phyloP scores from a whole-genome alignment of 176 grass and related monocot species.

The Saccharum spontaneum region DNA sequence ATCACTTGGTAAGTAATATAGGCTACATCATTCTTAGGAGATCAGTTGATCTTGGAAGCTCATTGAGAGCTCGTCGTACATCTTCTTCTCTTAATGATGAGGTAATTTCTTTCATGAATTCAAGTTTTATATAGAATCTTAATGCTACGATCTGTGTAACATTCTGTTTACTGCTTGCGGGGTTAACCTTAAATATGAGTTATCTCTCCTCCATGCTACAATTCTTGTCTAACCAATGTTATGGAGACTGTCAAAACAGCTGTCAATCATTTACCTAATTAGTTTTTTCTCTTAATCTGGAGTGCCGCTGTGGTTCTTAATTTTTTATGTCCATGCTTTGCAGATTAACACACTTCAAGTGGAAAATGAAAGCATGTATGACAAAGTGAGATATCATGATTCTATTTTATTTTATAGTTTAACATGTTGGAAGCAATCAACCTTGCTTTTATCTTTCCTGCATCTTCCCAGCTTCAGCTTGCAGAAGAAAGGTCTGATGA shows the following conservation, averaged over 20 bases:
- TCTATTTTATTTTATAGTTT: slow-evolving; percentile 28
- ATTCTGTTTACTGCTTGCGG: slow-evolving; percentile 11
- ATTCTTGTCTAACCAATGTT: slow-evolving; percentile 27
- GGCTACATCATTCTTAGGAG: slow-evolving; percentile 60
- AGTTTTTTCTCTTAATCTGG: slow-evolving; percentile 10
- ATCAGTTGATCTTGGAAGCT: slow-evolving; percentile 89
- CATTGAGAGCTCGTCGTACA: slow-evolving; percentile 55
- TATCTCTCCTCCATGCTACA: background rate
- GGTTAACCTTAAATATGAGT: slow-evolving; percentile 6
- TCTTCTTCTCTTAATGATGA: slow-evolving; percentile 78
- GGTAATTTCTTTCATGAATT: slow-evolving; percentile 53
- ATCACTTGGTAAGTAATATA: slow-evolving; percentile 46
- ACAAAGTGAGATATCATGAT: slow-evolving; percentile 59
- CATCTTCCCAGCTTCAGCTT: slow-evolving; percentile 55
- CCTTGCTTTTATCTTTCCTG: slow-evolving; percentile 42
- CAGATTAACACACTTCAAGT: slow-evolving; percentile 78
- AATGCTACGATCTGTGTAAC: slow-evolving; percentile 7
- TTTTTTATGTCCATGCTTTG: slow-evolving; percentile 29
- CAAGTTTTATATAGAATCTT: slow-evolving; percentile 14
- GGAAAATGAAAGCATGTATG: slow-evolving; percentile 69
- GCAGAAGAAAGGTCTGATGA: slow-evolving; percentile 80
- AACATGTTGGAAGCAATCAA: slow-evolving; percentile 35
- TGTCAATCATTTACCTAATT: slow-evolving; percentile 14
- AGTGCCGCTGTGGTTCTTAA: background rate
- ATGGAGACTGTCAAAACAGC: slow-evolving; percentile 17